A percentile compares a stretch with the other conserved stretches of the same genome.
These are phyloP conservation scores for Aquanectria penicillioides DNA, from an alignment of 2,329 filamentous ascomycete species.

Conservation along the genomic window DNA sequence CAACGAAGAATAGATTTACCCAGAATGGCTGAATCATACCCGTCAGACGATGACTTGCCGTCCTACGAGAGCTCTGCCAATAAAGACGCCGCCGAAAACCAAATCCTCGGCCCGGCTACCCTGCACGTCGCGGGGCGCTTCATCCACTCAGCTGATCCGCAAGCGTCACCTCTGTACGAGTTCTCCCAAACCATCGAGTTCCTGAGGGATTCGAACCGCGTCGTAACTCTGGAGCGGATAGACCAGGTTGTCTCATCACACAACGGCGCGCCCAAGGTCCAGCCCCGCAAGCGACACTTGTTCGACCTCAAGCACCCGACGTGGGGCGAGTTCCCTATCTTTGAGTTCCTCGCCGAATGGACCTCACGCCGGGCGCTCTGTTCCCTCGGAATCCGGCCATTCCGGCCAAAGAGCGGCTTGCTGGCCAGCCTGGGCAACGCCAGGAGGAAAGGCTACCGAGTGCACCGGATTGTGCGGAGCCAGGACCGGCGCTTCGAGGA, in stretches of 20 bases:
- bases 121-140: constrained; percentile 47
- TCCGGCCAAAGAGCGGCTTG: constrained; percentile 31
- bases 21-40: constrained; percentile 27
- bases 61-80: constrained; percentile 36
- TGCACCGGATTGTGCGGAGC: constrained; percentile 43
- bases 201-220: constrained; percentile 45
- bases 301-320: constrained; percentile 49
- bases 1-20: background rate
- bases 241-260: constrained; percentile 40
- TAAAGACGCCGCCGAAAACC: constrained; percentile 14
- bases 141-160: constrained; percentile 44
- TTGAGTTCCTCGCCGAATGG: constrained; percentile 47
- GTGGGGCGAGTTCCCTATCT: constrained; percentile 40
- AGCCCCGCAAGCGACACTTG: constrained; percentile 44
- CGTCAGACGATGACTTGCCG: constrained; percentile 28
- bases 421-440: constrained; percentile 28
- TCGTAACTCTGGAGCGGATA: constrained; percentile 45
- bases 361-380: constrained; percentile 42
- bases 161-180: constrained; percentile 47
- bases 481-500: constrained; percentile 36
- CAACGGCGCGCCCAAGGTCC: constrained; percentile 37
- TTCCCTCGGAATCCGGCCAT: constrained; percentile 43
- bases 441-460: constrained; percentile 38
- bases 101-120: constrained; percentile 43
- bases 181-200: constrained; percentile 48